A percentile compares a stretch with the other conserved stretches of the same genome.
These are phyloP conservation scores for Zelonia costaricensis DNA, from an alignment of 208 protist genomes.

Conservation along the genomic window DNA sequence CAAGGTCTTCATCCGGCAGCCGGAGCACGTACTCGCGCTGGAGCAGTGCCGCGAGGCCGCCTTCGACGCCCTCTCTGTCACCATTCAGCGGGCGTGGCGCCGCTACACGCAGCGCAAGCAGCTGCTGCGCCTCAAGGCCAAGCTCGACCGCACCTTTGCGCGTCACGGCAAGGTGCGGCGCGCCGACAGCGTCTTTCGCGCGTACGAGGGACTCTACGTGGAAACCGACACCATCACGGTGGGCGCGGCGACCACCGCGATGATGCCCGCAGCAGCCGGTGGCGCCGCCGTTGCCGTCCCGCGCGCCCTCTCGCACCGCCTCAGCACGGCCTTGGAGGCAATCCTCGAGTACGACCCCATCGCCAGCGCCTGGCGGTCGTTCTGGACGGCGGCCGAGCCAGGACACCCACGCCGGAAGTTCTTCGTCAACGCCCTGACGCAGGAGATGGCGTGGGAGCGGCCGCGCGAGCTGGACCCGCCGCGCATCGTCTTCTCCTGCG, in stretches of 20 bases:
- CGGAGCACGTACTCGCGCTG: constrained; percentile 87
- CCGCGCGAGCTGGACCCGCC: constrained; percentile 38
- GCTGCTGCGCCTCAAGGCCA: constrained; percentile 51
- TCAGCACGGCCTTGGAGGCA: constrained; percentile 18
- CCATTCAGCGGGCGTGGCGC: constrained; percentile 88
- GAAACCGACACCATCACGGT: constrained; percentile 37
- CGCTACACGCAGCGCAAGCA: constrained; percentile 65
- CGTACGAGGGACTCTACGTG: constrained; percentile 78
- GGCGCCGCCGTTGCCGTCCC: constrained; percentile 13
- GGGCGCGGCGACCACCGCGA: constrained; percentile 17
- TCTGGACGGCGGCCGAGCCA: constrained; percentile 36
- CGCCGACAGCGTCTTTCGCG: constrained; percentile 75
- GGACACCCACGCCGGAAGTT: constrained; percentile 40
- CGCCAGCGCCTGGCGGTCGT: constrained; percentile 61
- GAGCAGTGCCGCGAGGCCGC: constrained; percentile 89
- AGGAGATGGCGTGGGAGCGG: constrained; percentile 40
- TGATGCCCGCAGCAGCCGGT: constrained; percentile 2
- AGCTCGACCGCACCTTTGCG: constrained; percentile 42
- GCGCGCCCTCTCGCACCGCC: constrained; percentile 31
- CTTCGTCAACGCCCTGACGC: constrained; percentile 47
- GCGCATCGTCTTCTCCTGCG: constrained; percentile 46
- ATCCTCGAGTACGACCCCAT: constrained; percentile 63
- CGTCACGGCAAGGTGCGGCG: constrained; percentile 63
- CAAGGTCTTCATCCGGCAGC: constrained; percentile 95
- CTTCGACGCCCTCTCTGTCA: constrained; percentile 73